Evolutionary conservation across 78 protist genomes (phyloP).

Genomic region (Dictyostelium discoideum): dicty_2.7 NC_007089.4:5043001-5043500

Average conservation of each 20-base stretch:
- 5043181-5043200: slow-evolving; percentile 1
- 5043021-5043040: background rate
- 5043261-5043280: background rate
- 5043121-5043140: background rate
- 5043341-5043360: slow-evolving; percentile 83
- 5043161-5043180: slow-evolving; percentile 34
- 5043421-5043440: slow-evolving; percentile 86
- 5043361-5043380: slow-evolving; percentile 83
- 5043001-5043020: background rate
- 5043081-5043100: background rate
- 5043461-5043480: slow-evolving; percentile 97
- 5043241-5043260: too few species aligned
- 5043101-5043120: background rate
- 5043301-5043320: slow-evolving; percentile 85
- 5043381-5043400: slow-evolving; percentile 83
- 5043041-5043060: background rate
- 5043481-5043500: slow-evolving; percentile 93
- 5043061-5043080: background rate
- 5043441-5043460: slow-evolving; percentile 92
- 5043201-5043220: background rate
- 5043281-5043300: slow-evolving; percentile 66
- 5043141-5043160: too few species aligned
- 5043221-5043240: background rate
- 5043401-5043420: slow-evolving; percentile 84
- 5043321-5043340: slow-evolving; percentile 74